Base-by-base conservation (phyloP, 306 rosid genomes). In the Vachellia collinsii region DNA sequence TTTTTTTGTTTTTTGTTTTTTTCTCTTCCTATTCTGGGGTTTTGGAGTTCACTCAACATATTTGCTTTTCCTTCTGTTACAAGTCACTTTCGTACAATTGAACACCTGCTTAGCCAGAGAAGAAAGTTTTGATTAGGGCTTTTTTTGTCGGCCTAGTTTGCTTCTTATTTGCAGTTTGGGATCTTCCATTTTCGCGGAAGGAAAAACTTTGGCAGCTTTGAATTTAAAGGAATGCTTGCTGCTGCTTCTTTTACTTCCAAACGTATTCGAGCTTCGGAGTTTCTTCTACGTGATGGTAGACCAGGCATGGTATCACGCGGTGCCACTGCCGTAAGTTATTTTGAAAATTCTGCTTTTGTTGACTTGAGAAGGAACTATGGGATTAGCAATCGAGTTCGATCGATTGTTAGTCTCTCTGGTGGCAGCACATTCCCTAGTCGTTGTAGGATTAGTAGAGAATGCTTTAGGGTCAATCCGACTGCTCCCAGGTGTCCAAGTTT, bases 241-340 rank as follows among this genome's bases (percentile, higher is more conserved):
- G 86, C 80, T 39, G 88, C 85, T 61, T 82, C 88, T 68, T 81
- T 77, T 74, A 85, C 90, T 56, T 87, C 90, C n/a, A 72, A 72
- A 56, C 80, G 54, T 42, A 9, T 75, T 42, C 38, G 79, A 41
- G 69, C 70, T 42, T 23, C 56, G 11, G 42, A 84, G 36, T 74
- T 85, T 85, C 81, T 85, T 74, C 88, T 81, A 68, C 76, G 78
- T 77, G 83, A 81, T 69, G 87, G 75, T 14, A 51, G 66, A 42
- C 81, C 68, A 36, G 68, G 22, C 39, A 39, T 75, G 59, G 53
- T 58, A 6, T 41, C 78, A 8, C 53, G 25, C 0, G 23, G 54
- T 22, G 69, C 68, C 69, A 12, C 17, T 20, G 67, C 78, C 20
- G 0, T 7, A 8, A 20, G 69, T 29, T 39, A 36, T 41, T 75